Evolutionary conservation across 306 rosid species (phyloP).

Genomic region (Mucuna pruriens): DNA sequence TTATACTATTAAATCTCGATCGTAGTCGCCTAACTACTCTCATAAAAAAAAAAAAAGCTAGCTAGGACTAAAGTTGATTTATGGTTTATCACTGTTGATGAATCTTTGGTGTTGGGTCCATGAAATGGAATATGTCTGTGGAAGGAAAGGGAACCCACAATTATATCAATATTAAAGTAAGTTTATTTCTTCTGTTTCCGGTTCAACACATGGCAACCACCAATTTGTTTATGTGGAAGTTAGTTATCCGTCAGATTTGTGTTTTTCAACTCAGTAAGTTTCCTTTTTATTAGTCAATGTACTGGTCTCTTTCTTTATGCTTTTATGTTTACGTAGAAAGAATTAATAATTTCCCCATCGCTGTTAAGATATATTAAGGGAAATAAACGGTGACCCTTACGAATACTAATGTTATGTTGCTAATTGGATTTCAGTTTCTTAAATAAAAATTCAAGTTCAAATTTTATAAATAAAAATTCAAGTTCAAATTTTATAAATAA

Average conservation of each 20-base stretch:
- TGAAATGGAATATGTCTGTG: not conserved
- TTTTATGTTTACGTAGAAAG: not conserved
- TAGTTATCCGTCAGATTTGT: conserved; percentile 37
- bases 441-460: no score
- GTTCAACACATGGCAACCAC: conserved; percentile 36
- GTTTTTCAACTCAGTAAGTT: not conserved
- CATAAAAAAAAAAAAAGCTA: not conserved
- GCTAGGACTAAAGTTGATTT: not conserved
- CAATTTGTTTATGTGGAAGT: conserved; percentile 36
- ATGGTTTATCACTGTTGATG: conserved; percentile 10
- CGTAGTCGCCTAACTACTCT: not conserved
- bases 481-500: no score
- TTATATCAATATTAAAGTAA: conserved; percentile 24
- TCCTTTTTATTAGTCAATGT: not conserved
- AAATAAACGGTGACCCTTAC: no score
- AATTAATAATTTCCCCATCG: not conserved
- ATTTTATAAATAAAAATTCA: no score
- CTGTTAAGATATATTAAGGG: not conserved
- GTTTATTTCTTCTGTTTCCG: conserved; percentile 25
- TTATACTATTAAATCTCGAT: not conserved
- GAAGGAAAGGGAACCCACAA: conserved; percentile 27
- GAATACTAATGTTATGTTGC: no score
- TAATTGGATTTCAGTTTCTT: no score
- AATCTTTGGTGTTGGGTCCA: conserved; percentile 35
- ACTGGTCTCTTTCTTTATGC: not conserved